Evolutionary conservation across 345 rosid species (phyloP), one percentile per base, ranked within the genome.

Genomic region (Turritis glabra): DNA sequence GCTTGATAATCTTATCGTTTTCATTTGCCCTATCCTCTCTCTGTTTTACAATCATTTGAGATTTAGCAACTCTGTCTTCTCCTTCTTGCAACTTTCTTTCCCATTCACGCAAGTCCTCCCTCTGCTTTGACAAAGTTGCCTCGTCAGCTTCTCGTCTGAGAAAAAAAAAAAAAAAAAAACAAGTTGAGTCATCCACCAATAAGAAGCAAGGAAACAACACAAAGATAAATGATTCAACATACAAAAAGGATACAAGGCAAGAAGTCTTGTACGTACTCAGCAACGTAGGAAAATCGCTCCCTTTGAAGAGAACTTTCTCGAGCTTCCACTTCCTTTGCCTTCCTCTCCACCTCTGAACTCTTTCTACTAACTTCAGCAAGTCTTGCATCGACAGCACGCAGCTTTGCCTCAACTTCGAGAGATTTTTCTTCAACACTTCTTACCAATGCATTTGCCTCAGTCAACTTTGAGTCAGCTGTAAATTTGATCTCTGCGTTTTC

Each of bases 41-140:
- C 79, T 92, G 96, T 65, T 88, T 89, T 46, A 92, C 80, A 73
- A 90, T 74, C 80, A 86, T 82, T 55, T 82, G 80, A 55, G 78
- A 35, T 51, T 77, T 77, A 19, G 78, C 68, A 55, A 77, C 71
- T 65, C 98, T 90, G 71, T 90, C 98, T 79, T 95, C 99, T 65
- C 93, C 90, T 67, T 90, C 99, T 81, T 83, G 86, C 73, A 95
- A 79, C 79, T 89, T 92, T 35, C 78, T 83, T 77, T 95, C 97
- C 99, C 99, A 90, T 71, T 92, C 97, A 70, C 81, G 86, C 84
- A 92, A 82, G 77, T 95, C 97, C 63, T 95, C 99, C 80, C 97
- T 85, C 83, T 92, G 99, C 85, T 89, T 85, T 48, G 91, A 84
- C 38, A 95, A 84, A 64, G 79, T 68, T 23, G 67, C 73, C 70